Evolutionary conservation across 768 basidiomycete species (phyloP).

Genomic region (Mycena crocata): DNA sequence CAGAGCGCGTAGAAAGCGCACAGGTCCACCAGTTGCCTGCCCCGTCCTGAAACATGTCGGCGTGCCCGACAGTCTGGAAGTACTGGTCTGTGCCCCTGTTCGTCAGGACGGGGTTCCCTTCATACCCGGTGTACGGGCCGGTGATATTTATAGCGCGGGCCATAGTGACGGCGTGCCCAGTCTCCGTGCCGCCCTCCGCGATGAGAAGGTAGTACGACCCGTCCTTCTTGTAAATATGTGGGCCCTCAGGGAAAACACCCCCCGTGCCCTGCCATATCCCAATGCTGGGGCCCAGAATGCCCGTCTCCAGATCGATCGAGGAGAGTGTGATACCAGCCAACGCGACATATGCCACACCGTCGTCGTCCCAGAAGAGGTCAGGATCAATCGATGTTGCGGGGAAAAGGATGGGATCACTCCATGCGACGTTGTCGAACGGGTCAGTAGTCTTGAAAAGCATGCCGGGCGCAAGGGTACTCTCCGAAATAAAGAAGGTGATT

Average conservation of each 20-base stretch:
- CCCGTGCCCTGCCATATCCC: constrained; percentile 25
- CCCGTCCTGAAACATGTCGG: constrained; percentile 43
- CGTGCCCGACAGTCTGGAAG: constrained; percentile 47
- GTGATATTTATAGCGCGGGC: constrained; percentile 36
- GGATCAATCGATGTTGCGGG: constrained; percentile 23
- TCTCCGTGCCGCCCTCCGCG: constrained; percentile 41
- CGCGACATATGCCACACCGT: constrained; percentile 34
- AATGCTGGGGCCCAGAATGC: constrained; percentile 22
- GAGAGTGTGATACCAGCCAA: constrained; percentile 39
- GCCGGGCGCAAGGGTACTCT: constrained; percentile 24
- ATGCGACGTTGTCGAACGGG: constrained; percentile 28
- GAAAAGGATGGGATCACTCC: constrained; percentile 26
- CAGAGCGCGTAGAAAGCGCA: constrained; percentile 33
- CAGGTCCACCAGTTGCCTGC: constrained; percentile 45
- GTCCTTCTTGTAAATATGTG: constrained; percentile 32
- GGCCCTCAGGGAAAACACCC: constrained; percentile 24
- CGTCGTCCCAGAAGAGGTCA: constrained; percentile 31
- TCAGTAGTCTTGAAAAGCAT: constrained; percentile 26
- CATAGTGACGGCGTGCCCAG: constrained; percentile 35
- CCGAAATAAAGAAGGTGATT: constrained; percentile 28
- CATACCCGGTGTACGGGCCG: constrained; percentile 38
- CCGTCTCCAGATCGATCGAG: constrained; percentile 31
- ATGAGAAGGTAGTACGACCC: constrained; percentile 45
- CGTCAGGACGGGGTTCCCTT: constrained; percentile 28
- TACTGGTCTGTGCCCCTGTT: constrained; percentile 36